Conservation (phyloP, 225 moss, liverwort and hornwort species). For the Thuidium tamariscinum region DNA sequence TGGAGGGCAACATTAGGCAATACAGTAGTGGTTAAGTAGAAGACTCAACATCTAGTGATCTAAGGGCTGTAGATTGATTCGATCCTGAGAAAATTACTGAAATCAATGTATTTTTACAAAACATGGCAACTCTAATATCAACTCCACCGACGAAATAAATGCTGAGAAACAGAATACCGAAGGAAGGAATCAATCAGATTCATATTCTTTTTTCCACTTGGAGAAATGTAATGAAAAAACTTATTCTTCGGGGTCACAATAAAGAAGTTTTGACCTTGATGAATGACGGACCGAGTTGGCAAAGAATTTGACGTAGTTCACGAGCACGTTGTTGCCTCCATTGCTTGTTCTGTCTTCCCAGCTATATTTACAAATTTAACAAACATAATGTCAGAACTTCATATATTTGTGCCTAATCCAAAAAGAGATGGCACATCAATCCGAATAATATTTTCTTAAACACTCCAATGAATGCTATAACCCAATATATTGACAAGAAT, state of each 20-base stretch:
- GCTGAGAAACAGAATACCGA: not conserved
- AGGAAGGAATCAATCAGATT: not conserved
- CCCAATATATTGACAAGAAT: not conserved
- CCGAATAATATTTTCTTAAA: not conserved
- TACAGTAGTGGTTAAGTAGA: not conserved
- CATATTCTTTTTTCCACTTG: not conserved
- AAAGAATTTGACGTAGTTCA: constrained; percentile 53
- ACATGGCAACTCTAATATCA: not conserved
- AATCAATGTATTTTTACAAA: not conserved
- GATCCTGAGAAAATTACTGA: not conserved
- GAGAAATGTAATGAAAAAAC: not conserved
- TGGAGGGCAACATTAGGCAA: not conserved
- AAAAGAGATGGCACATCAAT: not conserved
- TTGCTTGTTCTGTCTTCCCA: constrained; percentile 29
- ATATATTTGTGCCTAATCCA: not conserved
- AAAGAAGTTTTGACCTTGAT: constrained; percentile 28
- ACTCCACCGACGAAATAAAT: not conserved
- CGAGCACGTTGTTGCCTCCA: constrained; percentile 34
- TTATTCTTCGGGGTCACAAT: not conserved
- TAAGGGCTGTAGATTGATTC: not conserved
- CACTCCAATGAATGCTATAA: not conserved
- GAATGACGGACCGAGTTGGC: constrained; percentile 62
- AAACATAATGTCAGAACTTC: not conserved
- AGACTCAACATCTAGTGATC: not conserved
- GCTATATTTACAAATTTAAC: constrained; percentile 7